A percentile compares a stretch with the other conserved stretches of the same genome.
Evolutionary conservation across 768 basidiomycete species (phyloP).

Genomic region (Mycena olivaceomarginata): DNA sequence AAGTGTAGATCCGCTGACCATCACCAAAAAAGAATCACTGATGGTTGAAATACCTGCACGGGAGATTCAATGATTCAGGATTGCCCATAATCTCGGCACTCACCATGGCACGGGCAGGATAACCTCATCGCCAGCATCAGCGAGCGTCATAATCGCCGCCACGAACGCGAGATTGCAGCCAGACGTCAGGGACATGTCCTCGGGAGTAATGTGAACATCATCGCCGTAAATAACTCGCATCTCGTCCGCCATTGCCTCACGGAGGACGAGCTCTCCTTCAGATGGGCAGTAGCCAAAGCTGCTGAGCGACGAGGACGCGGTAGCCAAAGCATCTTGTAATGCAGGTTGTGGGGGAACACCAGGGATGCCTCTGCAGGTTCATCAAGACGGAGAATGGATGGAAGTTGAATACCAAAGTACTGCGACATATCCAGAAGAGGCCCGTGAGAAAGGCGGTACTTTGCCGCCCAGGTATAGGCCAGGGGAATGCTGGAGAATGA

Average conservation of each 20-base stretch:
- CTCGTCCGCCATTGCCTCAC: conserved; percentile 74
- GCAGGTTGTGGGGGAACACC: conserved; percentile 75
- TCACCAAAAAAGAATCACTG: conserved; percentile 58
- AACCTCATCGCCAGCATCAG: conserved; percentile 82
- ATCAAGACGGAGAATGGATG: conserved; percentile 45
- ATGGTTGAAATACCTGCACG: conserved; percentile 78
- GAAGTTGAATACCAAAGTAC: conserved; percentile 36
- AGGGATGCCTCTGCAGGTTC: conserved; percentile 80
- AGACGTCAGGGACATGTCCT: conserved; percentile 81
- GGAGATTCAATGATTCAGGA: background rate
- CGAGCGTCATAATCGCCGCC: conserved; percentile 76
- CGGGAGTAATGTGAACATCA: conserved; percentile 65
- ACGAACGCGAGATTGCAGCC: conserved; percentile 87
- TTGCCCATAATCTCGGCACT: conserved; percentile 19
- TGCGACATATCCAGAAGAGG: conserved; percentile 85
- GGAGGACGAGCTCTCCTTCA: conserved; percentile 73
- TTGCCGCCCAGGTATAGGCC: conserved; percentile 74
- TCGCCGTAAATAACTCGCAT: conserved; percentile 76
- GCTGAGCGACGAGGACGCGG: conserved; percentile 62
- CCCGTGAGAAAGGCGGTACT: conserved; percentile 63
- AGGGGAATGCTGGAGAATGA: conserved; percentile 67
- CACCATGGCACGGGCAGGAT: conserved; percentile 86
- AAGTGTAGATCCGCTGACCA: background rate
- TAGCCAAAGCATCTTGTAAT: conserved; percentile 70
- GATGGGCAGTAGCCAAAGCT: conserved; percentile 76